A percentile compares a stretch with the other conserved stretches of the same genome.
These are phyloP conservation scores for Coemansia sp. DNA, from an alignment of 192 early-diverging fungal genomes.

Conservation along the genomic window DNA sequence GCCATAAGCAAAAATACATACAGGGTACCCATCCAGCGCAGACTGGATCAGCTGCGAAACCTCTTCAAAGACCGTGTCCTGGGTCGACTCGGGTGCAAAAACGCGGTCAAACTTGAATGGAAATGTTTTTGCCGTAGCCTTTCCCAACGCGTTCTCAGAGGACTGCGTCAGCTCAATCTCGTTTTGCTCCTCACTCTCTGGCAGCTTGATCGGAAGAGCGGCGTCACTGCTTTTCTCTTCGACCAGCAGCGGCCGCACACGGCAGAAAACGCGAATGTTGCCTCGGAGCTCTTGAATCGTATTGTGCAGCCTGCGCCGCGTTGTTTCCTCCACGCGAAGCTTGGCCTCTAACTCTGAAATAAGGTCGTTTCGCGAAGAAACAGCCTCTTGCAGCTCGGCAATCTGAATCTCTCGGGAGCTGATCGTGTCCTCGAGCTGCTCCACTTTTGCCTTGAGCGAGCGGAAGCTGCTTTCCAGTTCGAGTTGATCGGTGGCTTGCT, in stretches of 20 bases:
- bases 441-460: slow-evolving; percentile 33
- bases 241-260: slow-evolving; percentile 75
- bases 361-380: slow-evolving; percentile 35
- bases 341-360: slow-evolving; percentile 60
- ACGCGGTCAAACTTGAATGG: slow-evolving; percentile 86
- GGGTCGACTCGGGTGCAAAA: slow-evolving; percentile 67
- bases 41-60: slow-evolving; percentile 96
- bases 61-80: slow-evolving; percentile 86
- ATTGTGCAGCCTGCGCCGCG: slow-evolving; percentile 86
- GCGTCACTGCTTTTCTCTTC: slow-evolving; percentile 19
- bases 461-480: slow-evolving; percentile 49
- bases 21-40: slow-evolving; percentile 94
- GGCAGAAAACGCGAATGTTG: slow-evolving; percentile 96
- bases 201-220: slow-evolving; percentile 53
- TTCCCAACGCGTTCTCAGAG: slow-evolving; percentile 54
- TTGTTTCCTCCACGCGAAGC: slow-evolving; percentile 73
- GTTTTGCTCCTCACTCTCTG: slow-evolving; percentile 60
- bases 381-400: slow-evolving; percentile 45
- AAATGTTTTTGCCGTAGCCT: slow-evolving; percentile 61
- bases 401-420: slow-evolving; percentile 56
- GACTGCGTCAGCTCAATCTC: slow-evolving; percentile 75
- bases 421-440: slow-evolving; percentile 33
- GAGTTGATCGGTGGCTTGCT: slow-evolving; percentile 42
- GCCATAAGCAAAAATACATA: slow-evolving; percentile 97
- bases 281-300: slow-evolving; percentile 93